Conservation (phyloP, 805 yeast genomes). For the Metschnikowia gruessii region DNA sequence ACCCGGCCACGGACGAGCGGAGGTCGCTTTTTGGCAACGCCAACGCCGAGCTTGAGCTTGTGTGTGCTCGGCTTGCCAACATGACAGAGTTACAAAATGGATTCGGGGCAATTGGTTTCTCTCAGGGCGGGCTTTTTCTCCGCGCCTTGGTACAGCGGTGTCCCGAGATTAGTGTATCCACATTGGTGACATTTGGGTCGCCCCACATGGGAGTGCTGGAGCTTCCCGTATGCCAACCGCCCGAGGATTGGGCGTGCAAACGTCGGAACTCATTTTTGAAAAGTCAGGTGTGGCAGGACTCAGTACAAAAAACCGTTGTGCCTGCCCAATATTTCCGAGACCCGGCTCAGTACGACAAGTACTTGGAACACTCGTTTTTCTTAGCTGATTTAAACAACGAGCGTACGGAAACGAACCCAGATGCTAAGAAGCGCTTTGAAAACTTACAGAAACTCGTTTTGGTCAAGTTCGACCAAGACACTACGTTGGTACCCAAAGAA, state of each 20-base stretch:
- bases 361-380: conserved; percentile 55
- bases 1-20: conserved; percentile 51
- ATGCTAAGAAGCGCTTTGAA: conserved; percentile 44
- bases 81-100: conserved; percentile 50
- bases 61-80: conserved; percentile 50
- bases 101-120: conserved; percentile 72
- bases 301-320: conserved; percentile 54
- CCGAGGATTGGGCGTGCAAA: conserved; percentile 57
- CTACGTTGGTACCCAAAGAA: conserved; percentile 70
- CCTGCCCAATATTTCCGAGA: conserved; percentile 81
- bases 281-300: conserved; percentile 56
- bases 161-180: conserved; percentile 37
- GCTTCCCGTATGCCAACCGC: conserved; percentile 53
- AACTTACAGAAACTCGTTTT: conserved; percentile 53
- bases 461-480: conserved; percentile 58
- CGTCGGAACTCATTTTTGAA: conserved; percentile 52
- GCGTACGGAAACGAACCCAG: conserved; percentile 25
- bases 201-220: conserved; percentile 79
- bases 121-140: conserved; percentile 83
- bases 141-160: conserved; percentile 66
- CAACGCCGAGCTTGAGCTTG: conserved; percentile 50
- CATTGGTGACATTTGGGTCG: conserved; percentile 70
- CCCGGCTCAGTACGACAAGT: conserved; percentile 49
- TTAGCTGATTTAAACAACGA: conserved; percentile 71
- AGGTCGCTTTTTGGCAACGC: conserved; percentile 59